Base-by-base conservation (phyloP, 305 asterid genomes). In the Caryopteris hybrid region DNA sequence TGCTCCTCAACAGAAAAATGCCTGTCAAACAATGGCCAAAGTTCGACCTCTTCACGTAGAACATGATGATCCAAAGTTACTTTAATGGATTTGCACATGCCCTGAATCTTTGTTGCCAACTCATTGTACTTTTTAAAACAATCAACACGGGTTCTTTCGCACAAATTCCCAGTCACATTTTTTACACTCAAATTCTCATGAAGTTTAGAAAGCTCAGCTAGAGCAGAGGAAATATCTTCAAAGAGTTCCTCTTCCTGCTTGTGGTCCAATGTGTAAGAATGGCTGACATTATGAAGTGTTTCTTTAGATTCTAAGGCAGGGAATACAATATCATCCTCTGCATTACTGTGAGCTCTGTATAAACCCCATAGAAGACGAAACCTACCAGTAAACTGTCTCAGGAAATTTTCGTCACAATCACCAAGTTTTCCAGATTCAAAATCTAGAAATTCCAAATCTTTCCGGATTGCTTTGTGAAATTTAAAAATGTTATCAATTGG, bases 21-120 rank as follows among this genome's bases (percentile, higher is more conserved):
- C 17, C 82, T 81, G 81, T 91, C 97, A 85, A 94, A 94, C 75
- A 94, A 75, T 38, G 99, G 99, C 99, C 99, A 94, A 33, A 94
- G 95, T 71, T 89, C 99, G 75, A 94, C 82, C 85, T 94, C 99
- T 80, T 94, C 97, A 43, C 99, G 91, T 56, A 84, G 77, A 66
- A 94, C 95, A 72, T 94, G 99, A 75, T 91, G 97, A 83, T 94
- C 99, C 79, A 91, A 69, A 72, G 99, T 94, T 72, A 94, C 99
- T 86, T 85, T 94, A 58, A 94, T 83, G 66, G 99, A 94, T 77
- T 94, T 94, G 79, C 97, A 94, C 96, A 94, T 87, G 69, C 97
- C 95, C 79, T 91, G 99, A 70, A 94, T 81, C 83, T 86, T 89
- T 17, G 99, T 91, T 36, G 96, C 96, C 79, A 94, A 77, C 76